Conservation (phyloP, 345 rosid genomes). For the Aquilaria sinensis region DNA sequence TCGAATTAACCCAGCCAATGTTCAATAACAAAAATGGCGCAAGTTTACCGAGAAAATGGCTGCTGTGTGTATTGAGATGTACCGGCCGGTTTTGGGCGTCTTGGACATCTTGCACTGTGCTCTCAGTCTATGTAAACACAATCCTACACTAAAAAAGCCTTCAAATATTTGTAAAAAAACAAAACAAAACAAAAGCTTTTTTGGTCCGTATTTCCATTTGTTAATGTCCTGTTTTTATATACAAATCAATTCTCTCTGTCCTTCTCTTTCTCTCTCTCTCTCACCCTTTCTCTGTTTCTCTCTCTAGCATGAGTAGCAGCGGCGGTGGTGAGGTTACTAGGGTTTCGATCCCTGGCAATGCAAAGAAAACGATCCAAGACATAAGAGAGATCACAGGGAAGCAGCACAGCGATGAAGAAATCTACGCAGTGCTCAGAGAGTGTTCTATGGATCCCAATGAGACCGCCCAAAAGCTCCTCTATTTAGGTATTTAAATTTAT, state of each 20-base stretch:
- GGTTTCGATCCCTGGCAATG: conserved; percentile 53
- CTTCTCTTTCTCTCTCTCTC: conserved; percentile 2
- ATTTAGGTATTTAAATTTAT: conserved; percentile 37
- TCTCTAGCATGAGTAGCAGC: conserved; percentile 39
- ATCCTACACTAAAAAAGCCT: too few species aligned
- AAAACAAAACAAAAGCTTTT: not conserved
- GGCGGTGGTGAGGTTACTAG: conserved; percentile 41
- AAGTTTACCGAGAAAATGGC: too few species aligned
- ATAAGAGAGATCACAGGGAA: conserved; percentile 74
- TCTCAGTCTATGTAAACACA: too few species aligned
- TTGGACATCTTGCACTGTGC: too few species aligned
- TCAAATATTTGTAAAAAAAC: too few species aligned
- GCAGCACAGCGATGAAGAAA: conserved; percentile 81
- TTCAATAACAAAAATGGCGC: too few species aligned
- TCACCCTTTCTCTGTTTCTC: conserved; percentile 7
- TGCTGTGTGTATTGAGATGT: too few species aligned
- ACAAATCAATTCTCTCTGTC: conserved; percentile 3
- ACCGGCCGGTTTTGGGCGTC: too few species aligned
- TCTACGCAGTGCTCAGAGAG: conserved; percentile 62
- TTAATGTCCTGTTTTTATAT: not conserved
- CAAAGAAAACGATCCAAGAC: conserved; percentile 46
- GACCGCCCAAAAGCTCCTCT: conserved; percentile 67
- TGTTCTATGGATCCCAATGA: conserved; percentile 81
- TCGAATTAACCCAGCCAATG: too few species aligned
- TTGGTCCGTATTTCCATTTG: not conserved